phyloP scores from a whole-genome alignment of 441 rosid species.

The Pelargonium citronellum region DNA sequence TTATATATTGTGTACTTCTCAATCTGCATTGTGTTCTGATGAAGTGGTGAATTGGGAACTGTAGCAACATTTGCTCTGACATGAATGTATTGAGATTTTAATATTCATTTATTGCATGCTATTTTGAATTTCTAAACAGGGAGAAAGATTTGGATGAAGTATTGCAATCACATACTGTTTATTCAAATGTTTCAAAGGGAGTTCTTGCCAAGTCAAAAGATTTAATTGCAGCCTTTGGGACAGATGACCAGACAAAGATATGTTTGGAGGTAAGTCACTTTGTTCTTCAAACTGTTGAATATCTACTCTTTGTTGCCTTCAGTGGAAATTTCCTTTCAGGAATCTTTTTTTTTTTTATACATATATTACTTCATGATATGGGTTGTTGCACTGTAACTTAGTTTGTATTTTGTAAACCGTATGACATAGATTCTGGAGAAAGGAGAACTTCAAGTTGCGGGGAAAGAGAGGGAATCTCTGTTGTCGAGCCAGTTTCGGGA shows the following conservation, averaged over 20 bases:
- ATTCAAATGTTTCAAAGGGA: conserved; percentile 86
- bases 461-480: conserved; percentile 93
- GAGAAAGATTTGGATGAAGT: conserved; percentile 98
- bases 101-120: background rate
- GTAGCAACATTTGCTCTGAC: background rate
- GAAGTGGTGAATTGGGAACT: too few species aligned
- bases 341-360: background rate
- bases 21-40: too few species aligned
- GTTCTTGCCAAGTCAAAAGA: conserved; percentile 85
- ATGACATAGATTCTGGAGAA: conserved; percentile 67
- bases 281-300: background rate
- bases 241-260: conserved; percentile 73
- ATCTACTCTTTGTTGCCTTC: background rate
- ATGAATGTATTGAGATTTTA: background rate
- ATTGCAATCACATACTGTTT: conserved; percentile 91
- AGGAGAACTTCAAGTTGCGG: conserved; percentile 98
- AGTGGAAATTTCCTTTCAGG: background rate
- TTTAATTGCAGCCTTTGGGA: conserved; percentile 56
- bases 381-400: too few species aligned
- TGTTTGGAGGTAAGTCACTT: conserved; percentile 63
- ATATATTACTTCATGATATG: background rate
- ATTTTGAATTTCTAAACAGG: conserved; percentile 30
- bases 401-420: background rate
- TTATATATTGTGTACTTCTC: too few species aligned
- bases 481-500: conserved; percentile 87